Percentiles rank a stretch among this genome's conserved stretches.
Conservation (phyloP, 2,329 filamentous ascomycete genomes). For the Aspergillus puulaauensis region DNA sequence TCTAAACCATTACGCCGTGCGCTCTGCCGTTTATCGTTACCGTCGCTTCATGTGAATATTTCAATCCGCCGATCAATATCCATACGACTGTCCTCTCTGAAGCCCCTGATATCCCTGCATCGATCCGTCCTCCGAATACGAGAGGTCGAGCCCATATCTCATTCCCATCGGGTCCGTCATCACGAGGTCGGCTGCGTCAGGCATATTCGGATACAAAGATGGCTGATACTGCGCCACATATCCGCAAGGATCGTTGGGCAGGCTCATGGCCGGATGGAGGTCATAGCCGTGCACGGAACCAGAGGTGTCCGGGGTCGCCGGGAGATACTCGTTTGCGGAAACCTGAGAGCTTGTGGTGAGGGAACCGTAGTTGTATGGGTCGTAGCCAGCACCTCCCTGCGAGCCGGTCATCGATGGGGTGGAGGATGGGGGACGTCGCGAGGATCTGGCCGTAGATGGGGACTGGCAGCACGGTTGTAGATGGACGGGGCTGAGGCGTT, state of each 20-base stretch:
- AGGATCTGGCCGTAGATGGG: neutral
- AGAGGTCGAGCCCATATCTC: neutral
- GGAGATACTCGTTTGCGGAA: neutral
- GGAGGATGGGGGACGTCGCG: neutral
- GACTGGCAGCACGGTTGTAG: constrained; percentile 1
- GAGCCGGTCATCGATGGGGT: neutral
- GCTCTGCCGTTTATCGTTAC: neutral
- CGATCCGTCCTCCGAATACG: neutral
- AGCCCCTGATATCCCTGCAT: neutral
- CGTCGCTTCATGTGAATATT: neutral
- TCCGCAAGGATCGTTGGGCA: neutral
- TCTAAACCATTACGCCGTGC: neutral
- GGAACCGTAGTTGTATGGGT: constrained; percentile 1
- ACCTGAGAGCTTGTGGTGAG: constrained; percentile 1
- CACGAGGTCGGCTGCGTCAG: neutral
- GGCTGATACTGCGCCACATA: neutral
- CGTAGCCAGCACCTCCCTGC: neutral
- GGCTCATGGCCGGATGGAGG: neutral
- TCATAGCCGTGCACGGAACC: neutral
- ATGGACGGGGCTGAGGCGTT: neutral
- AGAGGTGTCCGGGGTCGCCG: neutral
- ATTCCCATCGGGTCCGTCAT: neutral
- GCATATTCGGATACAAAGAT: neutral
- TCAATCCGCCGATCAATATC: neutral
- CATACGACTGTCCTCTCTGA: neutral